Percentiles rank a stretch among this genome's conserved stretches.
These are phyloP conservation scores for Chaetomidium leptoderma DNA, from an alignment of 495 filamentous ascomycete species.

Conservation along the genomic window DNA sequence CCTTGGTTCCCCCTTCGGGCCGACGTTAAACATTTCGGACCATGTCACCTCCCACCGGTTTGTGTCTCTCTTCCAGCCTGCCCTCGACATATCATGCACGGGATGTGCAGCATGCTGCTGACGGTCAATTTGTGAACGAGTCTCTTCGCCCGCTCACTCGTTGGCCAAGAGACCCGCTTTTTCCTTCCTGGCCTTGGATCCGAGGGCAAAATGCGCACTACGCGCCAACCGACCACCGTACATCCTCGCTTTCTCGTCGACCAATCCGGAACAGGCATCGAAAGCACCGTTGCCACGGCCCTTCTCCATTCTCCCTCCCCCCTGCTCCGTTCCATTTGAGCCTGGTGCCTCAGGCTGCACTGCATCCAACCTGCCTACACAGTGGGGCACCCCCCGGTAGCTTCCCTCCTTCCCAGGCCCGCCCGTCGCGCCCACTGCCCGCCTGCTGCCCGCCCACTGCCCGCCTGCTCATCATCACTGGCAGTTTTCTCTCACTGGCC, in stretches of 20 bases:
- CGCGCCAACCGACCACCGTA: conserved; percentile 12
- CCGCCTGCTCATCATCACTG: background rate
- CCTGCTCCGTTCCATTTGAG: conserved; percentile 20
- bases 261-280: conserved; percentile 11
- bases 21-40: background rate
- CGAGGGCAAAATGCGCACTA: background rate
- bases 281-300: conserved; percentile 19
- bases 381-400: conserved; percentile 1
- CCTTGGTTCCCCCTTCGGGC: background rate
- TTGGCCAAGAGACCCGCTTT: background rate
- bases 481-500: background rate
- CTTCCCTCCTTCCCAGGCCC: conserved; percentile 6
- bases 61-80: conserved; percentile 1
- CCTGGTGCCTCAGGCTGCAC: conserved; percentile 18
- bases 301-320: background rate
- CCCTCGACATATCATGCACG: background rate
- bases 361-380: conserved; percentile 10
- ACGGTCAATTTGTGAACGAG: background rate
- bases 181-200: background rate
- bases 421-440: background rate
- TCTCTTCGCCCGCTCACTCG: background rate
- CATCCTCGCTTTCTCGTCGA: background rate
- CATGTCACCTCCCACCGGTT: background rate
- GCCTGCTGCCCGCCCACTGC: background rate
- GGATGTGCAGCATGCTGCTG: conserved; percentile 5